phyloP scores from a whole-genome alignment of 345 rosid genomes.

The Chamaenerion angustifolium region DNA sequence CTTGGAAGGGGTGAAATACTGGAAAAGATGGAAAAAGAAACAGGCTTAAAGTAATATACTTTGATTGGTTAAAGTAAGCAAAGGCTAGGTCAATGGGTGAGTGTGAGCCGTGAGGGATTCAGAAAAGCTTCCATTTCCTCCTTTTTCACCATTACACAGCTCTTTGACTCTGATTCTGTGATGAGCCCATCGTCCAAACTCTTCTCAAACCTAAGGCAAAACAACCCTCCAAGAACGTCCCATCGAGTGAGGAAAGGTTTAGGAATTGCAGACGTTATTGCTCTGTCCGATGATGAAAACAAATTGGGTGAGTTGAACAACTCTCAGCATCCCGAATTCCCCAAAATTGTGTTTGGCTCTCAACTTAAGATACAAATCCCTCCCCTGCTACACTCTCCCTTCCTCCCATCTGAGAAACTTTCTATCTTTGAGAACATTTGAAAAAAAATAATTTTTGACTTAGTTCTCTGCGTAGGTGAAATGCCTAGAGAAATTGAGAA shows the following conservation, averaged over 20 bases:
- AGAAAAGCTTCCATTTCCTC: slow-evolving; percentile 46
- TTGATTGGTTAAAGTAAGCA: no score
- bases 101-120: slow-evolving; percentile 8
- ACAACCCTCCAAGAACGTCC: no score
- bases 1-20: no score
- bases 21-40: no score
- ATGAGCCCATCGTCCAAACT: slow-evolving; percentile 49
- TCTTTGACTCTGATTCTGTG: not conserved
- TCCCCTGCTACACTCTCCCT: slow-evolving; percentile 22
- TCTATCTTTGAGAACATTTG: no score
- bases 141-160: slow-evolving; percentile 25
- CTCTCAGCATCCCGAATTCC: no score
- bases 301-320: slow-evolving; percentile 22
- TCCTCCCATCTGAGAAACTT: no score
- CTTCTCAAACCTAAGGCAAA: slow-evolving; percentile 53
- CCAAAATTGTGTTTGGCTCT: slow-evolving; percentile 61
- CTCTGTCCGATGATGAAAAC: slow-evolving; percentile 29
- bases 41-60: no score
- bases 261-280: no score
- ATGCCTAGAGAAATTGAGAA: slow-evolving; percentile 58
- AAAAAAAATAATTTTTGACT: no score
- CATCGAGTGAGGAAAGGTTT: no score
- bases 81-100: slow-evolving; percentile 65
- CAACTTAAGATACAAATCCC: slow-evolving; percentile 74
- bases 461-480: slow-evolving; percentile 11